Evolutionary conservation across 169 alveolate species (phyloP), one percentile per base, ranked within the genome.

Genomic region (Plasmodium vinckei): DNA sequence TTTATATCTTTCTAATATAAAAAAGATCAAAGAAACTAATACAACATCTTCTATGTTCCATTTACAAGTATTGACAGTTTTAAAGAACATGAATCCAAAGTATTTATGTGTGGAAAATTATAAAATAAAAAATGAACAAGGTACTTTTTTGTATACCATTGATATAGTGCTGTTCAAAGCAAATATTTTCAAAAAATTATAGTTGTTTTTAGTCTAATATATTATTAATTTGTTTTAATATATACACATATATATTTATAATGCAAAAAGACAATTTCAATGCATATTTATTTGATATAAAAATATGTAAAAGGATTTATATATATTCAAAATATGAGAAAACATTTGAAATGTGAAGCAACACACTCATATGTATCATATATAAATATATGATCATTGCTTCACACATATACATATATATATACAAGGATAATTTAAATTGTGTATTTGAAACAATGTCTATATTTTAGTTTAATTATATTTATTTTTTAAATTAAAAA

Each of bases 111-210:
- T 51, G 47, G 53, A 73, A 53, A 63, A 77, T 77, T 61, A 47
- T 57, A 19, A 77, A 67, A 77, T 77, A 47, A 61, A 77, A 77
- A 77, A 77, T 77, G 88, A 77, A 25, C 69, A 77, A 77, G 59
- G 77, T 19, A 42, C 88, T 25, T 77, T 77, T 77, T 69, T 77
- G 79, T 77, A 77, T 69, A 39, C 79, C 17, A 64, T 77, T 21
- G 88, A 77, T 57, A 77, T 77, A 54, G 68, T 77, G 15, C 69
- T 77, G 27, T 39, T 77, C 39, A 54, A 51, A 64, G 68, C n/a
- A 51, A 65, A 68, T 39, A 25, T 19, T 39, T 25, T 47, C 21
- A 49, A 12, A 63, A 44, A 42, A 49, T 19, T 64, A 49, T 77
- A 64, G 65, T 49, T 77, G 21, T 64, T 77, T 33, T 75, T 75